phyloP scores from a whole-genome alignment of 805 yeast species.

The Saccharomycopsis selenospora region DNA sequence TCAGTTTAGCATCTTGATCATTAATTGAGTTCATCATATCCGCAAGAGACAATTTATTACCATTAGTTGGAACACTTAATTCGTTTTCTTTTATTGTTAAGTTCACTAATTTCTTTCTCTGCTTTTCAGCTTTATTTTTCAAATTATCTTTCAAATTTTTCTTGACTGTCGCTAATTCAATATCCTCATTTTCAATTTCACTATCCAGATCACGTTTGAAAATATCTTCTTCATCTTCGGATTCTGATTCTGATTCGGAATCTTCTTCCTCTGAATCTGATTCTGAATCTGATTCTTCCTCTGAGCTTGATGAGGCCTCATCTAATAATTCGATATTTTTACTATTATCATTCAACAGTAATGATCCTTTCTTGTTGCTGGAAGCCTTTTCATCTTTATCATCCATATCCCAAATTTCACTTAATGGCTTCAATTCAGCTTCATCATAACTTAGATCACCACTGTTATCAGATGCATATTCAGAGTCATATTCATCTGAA shows the following conservation, averaged over 20 bases:
- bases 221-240: conserved; percentile 26
- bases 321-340: conserved; percentile 23
- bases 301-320: conserved; percentile 26
- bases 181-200: conserved; percentile 40
- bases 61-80: conserved; percentile 55
- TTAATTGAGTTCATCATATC: conserved; percentile 71
- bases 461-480: conserved; percentile 12
- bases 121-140: conserved; percentile 30
- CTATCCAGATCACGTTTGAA: conserved; percentile 2
- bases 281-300: conserved; percentile 23
- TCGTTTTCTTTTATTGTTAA: conserved; percentile 61
- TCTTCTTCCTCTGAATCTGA: conserved; percentile 25
- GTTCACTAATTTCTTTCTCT: conserved; percentile 41
- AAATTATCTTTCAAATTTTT: conserved; percentile 33
- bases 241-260: conserved; percentile 29
- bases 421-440: conserved; percentile 60
- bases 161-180: conserved; percentile 45
- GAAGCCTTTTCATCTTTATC: conserved; percentile 42
- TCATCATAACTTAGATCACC: conserved; percentile 43
- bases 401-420: conserved; percentile 88
- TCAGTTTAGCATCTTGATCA: conserved; percentile 39
- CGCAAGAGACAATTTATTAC: conserved; percentile 51
- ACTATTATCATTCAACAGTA: conserved; percentile 10
- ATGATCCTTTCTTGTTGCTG: conserved; percentile 20
- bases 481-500: conserved; percentile 20